Evolutionary conservation across 140 eudicot genomes (phyloP).

Genomic region (Stevia rebaudiana): DNA sequence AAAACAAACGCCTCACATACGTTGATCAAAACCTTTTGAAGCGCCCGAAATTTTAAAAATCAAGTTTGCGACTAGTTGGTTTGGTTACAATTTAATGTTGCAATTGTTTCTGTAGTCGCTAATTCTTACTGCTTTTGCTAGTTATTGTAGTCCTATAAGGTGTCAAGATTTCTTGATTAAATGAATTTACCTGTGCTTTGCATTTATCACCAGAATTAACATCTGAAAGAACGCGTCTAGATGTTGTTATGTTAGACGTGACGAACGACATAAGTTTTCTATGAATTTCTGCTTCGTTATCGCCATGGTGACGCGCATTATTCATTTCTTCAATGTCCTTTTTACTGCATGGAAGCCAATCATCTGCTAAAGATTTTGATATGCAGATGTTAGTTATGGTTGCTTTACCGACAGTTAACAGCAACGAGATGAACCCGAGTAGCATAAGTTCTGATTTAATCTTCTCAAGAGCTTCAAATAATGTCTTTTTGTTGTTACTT

Average conservation of each 20-base stretch:
- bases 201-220: conserved; percentile 37
- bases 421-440: conserved; percentile 65
- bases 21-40: too few relatives aligned
- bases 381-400: conserved; percentile 49
- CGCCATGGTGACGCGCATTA: conserved; percentile 5
- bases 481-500: conserved; percentile 35
- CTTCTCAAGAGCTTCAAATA: conserved; percentile 51
- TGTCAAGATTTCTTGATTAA: background rate
- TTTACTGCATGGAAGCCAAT: conserved; percentile 59
- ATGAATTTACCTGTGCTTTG: conserved; percentile 34
- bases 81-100: too few relatives aligned
- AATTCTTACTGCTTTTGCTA: too few relatives aligned
- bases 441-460: conserved; percentile 65
- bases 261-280: conserved; percentile 19
- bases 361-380: conserved; percentile 33
- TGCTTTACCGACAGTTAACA: conserved; percentile 45
- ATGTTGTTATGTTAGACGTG: background rate
- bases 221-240: conserved; percentile 26
- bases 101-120: too few relatives aligned
- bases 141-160: too few relatives aligned
- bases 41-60: too few relatives aligned
- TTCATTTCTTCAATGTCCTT: conserved; percentile 32
- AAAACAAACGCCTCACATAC: too few relatives aligned
- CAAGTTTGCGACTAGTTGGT: too few relatives aligned
- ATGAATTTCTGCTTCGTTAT: background rate